phyloP scores from a whole-genome alignment of 2,329 filamentous ascomycete species.

The Diaporthe citri region DNA sequence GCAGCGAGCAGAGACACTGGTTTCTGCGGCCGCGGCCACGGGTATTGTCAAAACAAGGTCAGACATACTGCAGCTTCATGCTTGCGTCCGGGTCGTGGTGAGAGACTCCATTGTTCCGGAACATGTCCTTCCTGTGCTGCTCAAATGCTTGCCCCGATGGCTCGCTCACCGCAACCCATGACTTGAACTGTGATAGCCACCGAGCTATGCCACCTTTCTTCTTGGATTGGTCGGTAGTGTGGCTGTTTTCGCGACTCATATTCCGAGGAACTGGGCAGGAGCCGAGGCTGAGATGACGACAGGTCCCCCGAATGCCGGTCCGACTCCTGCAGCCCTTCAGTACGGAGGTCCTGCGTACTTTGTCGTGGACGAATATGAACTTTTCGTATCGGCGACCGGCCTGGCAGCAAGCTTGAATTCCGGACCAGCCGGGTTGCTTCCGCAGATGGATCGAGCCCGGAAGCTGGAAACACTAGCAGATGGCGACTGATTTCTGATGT shows the following conservation, averaged over 20 bases:
- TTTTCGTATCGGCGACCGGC: neutral
- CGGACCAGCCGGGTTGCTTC: neutral
- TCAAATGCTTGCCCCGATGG: constrained; percentile 64
- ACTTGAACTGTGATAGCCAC: constrained; percentile 60
- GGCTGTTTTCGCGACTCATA: constrained; percentile 16
- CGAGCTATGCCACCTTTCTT: constrained; percentile 47
- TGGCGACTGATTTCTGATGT: neutral
- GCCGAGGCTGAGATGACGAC: neutral
- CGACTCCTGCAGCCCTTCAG: neutral
- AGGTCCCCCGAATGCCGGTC: neutral
- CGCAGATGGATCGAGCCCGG: neutral
- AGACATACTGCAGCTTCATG: constrained; percentile 56
- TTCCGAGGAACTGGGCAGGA: neutral
- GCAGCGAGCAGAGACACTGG: too few species aligned
- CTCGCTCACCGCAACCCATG: constrained; percentile 63
- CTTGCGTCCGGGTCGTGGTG: constrained; percentile 58
- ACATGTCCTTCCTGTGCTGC: constrained; percentile 58
- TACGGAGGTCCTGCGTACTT: neutral
- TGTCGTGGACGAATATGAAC: neutral
- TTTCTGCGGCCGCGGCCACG: neutral
- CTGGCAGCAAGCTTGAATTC: neutral
- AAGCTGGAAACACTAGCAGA: neutral
- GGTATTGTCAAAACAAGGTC: neutral
- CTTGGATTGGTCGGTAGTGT: constrained; percentile 42
- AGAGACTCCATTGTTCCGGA: constrained; percentile 58